Base-by-base conservation (phyloP, 192 early-diverging fungal species). In the Backusella mclennaniae region DNA sequence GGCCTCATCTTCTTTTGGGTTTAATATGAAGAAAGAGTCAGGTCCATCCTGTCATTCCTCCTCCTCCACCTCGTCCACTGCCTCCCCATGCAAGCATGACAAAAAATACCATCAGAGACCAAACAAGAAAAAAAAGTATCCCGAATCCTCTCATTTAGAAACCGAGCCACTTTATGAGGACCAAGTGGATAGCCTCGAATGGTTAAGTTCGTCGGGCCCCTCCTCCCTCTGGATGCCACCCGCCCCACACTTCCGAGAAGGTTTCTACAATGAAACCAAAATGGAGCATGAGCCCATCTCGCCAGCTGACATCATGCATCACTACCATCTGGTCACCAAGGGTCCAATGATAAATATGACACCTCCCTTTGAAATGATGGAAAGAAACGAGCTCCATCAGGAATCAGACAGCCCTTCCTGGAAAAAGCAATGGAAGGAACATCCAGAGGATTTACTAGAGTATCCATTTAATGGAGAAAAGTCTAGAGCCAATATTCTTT, bases 301-400 rank as follows among this genome's bases (percentile, higher is more conserved):
- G 14, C 56, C 56, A 63, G 21, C 56, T 63, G 56, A 63, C 3
- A 63, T 63, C 14, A 63, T 63, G 56, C 56, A 63, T 31, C 56
- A 63, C 11, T 63, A 63, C 3, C 56, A 63, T 3, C 56, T 63
- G 19, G 46, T 19, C 6, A 29, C 56, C 9, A 63, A 63, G 56
- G 56, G 56, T 63, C 23, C 56, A 63, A 63, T 63, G 56, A 63
- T 63, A 63, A 63, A 63, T 63, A 63, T 63, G 56, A 14, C 56
- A 26, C 23, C 21, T 4, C 3, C 56, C 3, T 63, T 63, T 63
- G 56, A 63, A 11, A 26, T 63, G 8, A 63, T 63, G 21, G 26
- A n/a, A 29, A 26, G 56, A 14, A 4, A 29, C 7, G 21, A 63
- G 6, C 56, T 39, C 38, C 38, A 33, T 3, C 33, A 39, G 1